A percentile compares a stretch with the other conserved stretches of the same genome.
Evolutionary conservation across 805 yeast genomes (phyloP).

Genomic region (Nakazawaea anatomiae): DNA sequence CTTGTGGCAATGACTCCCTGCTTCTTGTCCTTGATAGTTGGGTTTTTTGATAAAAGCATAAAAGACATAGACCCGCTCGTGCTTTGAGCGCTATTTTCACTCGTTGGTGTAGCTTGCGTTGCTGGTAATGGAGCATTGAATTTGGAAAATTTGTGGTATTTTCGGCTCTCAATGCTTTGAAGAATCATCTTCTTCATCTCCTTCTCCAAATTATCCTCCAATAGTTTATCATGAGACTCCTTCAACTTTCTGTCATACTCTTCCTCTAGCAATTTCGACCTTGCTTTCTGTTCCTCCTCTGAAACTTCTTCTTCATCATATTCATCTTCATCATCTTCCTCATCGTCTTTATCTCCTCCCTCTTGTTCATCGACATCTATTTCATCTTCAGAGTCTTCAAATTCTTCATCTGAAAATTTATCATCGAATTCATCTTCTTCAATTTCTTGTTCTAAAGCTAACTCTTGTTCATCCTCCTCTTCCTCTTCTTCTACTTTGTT

Average conservation of each 20-base stretch:
- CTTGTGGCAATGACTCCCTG: slow-evolving; percentile 29
- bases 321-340: slow-evolving; percentile 22
- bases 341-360: slow-evolving; percentile 17
- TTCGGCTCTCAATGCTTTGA: slow-evolving; percentile 41
- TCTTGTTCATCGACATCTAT: slow-evolving; percentile 13
- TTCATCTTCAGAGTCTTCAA: slow-evolving; percentile 8
- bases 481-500: slow-evolving; percentile 8
- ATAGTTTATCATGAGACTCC: slow-evolving; percentile 36
- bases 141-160: slow-evolving; percentile 21
- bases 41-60: slow-evolving; percentile 45
- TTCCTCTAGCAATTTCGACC: slow-evolving; percentile 18
- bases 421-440: slow-evolving; percentile 9
- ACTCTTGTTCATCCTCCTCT: slow-evolving; percentile 15
- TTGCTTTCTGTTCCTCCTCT: slow-evolving; percentile 19
- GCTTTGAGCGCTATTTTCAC: neutral
- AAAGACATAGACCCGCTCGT: slow-evolving; percentile 31
- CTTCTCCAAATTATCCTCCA: slow-evolving; percentile 47
- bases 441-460: slow-evolving; percentile 11
- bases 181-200: slow-evolving; percentile 48
- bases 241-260: slow-evolving; percentile 30
- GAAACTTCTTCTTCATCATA: slow-evolving; percentile 16
- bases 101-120: neutral
- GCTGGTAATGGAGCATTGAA: slow-evolving; percentile 22
- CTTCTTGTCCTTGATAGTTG: slow-evolving; percentile 31
- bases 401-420: slow-evolving; percentile 7